Evolutionary conservation across 495 filamentous ascomycete genomes (phyloP).

Genomic region (Aspergillus nanangensis): DNA sequence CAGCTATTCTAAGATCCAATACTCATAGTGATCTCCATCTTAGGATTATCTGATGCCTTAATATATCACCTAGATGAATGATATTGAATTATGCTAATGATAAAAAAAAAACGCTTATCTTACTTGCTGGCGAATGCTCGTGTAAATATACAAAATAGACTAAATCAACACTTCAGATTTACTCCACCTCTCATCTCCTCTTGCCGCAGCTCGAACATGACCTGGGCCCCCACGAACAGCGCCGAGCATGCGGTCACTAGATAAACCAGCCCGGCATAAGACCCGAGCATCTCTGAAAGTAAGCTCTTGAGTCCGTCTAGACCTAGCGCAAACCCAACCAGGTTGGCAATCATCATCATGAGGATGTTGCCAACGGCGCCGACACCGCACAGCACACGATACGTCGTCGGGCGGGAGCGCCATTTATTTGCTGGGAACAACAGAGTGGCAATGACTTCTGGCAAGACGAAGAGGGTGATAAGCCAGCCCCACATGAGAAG

Average conservation of each 20-base stretch:
- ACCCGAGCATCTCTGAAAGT: conserved; percentile 66
- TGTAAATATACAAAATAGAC: background rate
- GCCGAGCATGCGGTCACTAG: conserved; percentile 61
- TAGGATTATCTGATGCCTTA: no score
- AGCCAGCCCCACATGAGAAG: conserved; percentile 97
- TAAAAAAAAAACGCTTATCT: no score
- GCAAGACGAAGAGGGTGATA: conserved; percentile 86
- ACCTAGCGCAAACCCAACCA: conserved; percentile 92
- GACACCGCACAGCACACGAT: conserved; percentile 76
- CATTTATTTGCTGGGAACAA: conserved; percentile 70
- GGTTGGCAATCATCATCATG: conserved; percentile 94
- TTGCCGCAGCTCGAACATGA: conserved; percentile 96
- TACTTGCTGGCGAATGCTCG: no score
- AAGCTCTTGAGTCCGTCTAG: conserved; percentile 80
- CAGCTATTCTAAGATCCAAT: no score
- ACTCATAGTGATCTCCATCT: no score
- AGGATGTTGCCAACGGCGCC: conserved; percentile 83
- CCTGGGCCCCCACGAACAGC: conserved; percentile 81
- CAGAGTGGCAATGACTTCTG: conserved; percentile 68
- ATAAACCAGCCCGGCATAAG: conserved; percentile 71
- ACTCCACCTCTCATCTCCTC: conserved; percentile 77
- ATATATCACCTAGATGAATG: no score
- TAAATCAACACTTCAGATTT: conserved; percentile 70
- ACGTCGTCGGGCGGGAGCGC: conserved; percentile 60
- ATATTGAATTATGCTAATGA: no score